phyloP scores from a whole-genome alignment of 106 monocot species.

The Chionographis japonica region DNA sequence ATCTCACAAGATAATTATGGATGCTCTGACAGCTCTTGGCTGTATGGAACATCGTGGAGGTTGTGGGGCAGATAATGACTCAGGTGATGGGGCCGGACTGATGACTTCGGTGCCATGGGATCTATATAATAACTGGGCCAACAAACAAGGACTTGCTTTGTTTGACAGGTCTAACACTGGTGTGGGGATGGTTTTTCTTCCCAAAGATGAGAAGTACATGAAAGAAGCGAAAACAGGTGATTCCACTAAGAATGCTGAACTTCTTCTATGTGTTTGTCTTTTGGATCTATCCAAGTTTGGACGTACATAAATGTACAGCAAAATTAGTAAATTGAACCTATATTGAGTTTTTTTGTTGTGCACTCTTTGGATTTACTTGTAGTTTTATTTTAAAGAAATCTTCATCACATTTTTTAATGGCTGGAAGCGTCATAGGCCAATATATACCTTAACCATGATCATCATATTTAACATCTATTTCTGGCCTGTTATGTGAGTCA shows the following conservation, averaged over 20 bases:
- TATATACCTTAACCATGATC: no score
- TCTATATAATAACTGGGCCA: constrained; percentile 78
- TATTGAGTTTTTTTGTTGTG: no score
- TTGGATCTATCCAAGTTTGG: background rate
- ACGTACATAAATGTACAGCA: no score
- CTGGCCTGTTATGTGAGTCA: no score
- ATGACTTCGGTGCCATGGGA: constrained; percentile 94
- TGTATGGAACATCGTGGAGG: constrained; percentile 99
- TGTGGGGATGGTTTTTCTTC: constrained; percentile 96
- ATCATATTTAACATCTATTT: no score
- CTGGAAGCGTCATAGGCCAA: no score
- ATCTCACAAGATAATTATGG: constrained; percentile 69
- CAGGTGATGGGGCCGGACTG: constrained; percentile 92
- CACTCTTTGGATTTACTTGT: no score
- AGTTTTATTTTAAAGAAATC: no score
- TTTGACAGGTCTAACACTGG: constrained; percentile 76
- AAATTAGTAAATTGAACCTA: no score
- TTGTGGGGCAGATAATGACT: constrained; percentile 93
- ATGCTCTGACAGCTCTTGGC: constrained; percentile 89
- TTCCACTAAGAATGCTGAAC: background rate
- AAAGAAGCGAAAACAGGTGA: constrained; percentile 84
- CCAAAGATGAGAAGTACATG: constrained; percentile 62
- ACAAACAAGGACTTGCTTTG: constrained; percentile 59
- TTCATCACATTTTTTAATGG: no score
- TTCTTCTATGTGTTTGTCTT: background rate